Percentiles rank a stretch among this genome's conserved stretches.
Evolutionary conservation across 192 early-diverging fungal species (phyloP).

Genomic region (Pilobolus umbonatus): DNA sequence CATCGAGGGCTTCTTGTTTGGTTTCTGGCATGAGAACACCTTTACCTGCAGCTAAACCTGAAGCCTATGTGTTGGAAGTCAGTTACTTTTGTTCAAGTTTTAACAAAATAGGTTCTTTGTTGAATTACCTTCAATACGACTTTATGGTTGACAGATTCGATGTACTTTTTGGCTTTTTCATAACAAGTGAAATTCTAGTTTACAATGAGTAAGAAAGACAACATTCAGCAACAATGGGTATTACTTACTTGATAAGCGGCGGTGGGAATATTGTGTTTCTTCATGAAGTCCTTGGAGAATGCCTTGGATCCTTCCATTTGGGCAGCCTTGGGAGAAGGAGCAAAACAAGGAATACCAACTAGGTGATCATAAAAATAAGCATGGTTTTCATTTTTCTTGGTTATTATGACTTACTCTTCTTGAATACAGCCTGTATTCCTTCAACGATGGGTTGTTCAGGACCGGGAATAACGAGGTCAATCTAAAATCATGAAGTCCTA

Average conservation of each 20-base stretch:
- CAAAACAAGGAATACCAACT: slow-evolving; percentile 91
- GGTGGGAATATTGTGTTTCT: slow-evolving; percentile 92
- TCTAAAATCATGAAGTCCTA: slow-evolving; percentile 43
- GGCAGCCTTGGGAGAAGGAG: slow-evolving; percentile 85
- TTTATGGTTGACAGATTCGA: slow-evolving; percentile 53
- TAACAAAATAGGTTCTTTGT: not conserved
- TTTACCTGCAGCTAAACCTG: slow-evolving; percentile 96
- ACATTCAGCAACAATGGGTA: slow-evolving; percentile 2
- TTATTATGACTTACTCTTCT: slow-evolving; percentile 66
- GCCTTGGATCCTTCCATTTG: slow-evolving; percentile 97
- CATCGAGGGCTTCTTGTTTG: slow-evolving; percentile 79
- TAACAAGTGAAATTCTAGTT: slow-evolving; percentile 74
- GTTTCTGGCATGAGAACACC: slow-evolving; percentile 89
- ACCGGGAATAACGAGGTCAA: slow-evolving; percentile 84
- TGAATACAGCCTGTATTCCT: slow-evolving; percentile 80
- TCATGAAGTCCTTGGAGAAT: slow-evolving; percentile 99
- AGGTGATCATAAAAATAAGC: slow-evolving; percentile 1
- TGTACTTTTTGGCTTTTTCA: slow-evolving; percentile 61
- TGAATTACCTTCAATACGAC: slow-evolving; percentile 73
- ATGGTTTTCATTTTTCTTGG: slow-evolving; percentile 9
- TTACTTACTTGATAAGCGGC: slow-evolving; percentile 72
- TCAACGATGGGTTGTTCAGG: slow-evolving; percentile 97
- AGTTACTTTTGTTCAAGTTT: not conserved
- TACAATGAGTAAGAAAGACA: slow-evolving; percentile 26
- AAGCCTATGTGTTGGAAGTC: slow-evolving; percentile 45